These are phyloP conservation scores for Lyophyllum semitale DNA, from an alignment of 768 basidiomycete species.

Conservation along the genomic window DNA sequence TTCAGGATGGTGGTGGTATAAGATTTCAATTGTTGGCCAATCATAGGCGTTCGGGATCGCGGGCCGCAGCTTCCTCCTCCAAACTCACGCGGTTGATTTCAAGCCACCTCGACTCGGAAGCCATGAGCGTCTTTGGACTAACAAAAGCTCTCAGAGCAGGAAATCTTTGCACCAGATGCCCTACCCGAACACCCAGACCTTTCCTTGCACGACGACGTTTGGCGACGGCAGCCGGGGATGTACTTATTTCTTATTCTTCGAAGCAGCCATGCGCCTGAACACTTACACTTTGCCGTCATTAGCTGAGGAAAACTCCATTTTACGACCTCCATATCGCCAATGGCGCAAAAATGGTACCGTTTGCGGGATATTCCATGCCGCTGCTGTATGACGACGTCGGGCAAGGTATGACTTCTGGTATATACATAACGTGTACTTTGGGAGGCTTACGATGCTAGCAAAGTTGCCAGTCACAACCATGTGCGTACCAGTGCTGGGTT, in stretches of 20 bases:
- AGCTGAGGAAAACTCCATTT: slow-evolving; percentile 68
- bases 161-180: slow-evolving; percentile 3
- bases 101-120: neutral
- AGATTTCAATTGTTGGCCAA: no score
- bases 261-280: neutral
- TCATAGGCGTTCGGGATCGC: no score
- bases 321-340: slow-evolving; percentile 87
- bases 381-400: slow-evolving; percentile 81
- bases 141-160: slow-evolving; percentile 8
- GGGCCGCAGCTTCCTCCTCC: no score
- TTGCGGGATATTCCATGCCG: slow-evolving; percentile 96
- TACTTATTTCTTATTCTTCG: slow-evolving; percentile 2
- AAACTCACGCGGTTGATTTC: neutral
- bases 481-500: slow-evolving; percentile 81
- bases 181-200: neutral
- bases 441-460: neutral
- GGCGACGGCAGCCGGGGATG: slow-evolving; percentile 14
- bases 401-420: slow-evolving; percentile 53
- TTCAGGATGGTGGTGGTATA: no score
- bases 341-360: slow-evolving; percentile 93
- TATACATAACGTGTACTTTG: neutral
- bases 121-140: slow-evolving; percentile 10
- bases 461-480: slow-evolving; percentile 90
- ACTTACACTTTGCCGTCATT: neutral
- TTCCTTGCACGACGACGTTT: slow-evolving; percentile 12